A percentile compares a stretch with the other conserved stretches of the same genome.
These are phyloP conservation scores for Quercus lobata DNA, from an alignment of 331 rosid genomes.

Conservation along the genomic window DNA sequence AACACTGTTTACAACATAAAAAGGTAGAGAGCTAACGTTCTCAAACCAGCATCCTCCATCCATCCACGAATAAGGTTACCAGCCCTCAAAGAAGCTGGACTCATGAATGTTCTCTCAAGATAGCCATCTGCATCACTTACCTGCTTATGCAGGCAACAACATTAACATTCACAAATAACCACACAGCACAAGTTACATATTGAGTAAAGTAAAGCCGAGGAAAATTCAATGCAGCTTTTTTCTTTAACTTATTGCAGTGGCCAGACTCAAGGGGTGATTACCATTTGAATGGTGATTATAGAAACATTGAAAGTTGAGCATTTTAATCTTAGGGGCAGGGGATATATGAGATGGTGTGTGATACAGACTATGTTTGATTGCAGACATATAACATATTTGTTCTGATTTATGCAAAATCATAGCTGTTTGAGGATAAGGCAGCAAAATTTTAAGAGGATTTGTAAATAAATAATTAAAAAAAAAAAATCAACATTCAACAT, in stretches of 20 bases:
- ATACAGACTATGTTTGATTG: neutral
- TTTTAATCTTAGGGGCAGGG: neutral
- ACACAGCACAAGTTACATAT: neutral
- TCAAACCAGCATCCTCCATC: conserved; percentile 98
- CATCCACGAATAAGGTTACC: conserved; percentile 53
- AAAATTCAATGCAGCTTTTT: neutral
- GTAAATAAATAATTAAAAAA: neutral
- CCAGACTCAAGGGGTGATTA: neutral
- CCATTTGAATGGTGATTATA: neutral
- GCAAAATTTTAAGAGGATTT: too few species aligned
- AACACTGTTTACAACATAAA: conserved; percentile 11
- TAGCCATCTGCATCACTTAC: conserved; percentile 73
- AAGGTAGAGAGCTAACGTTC: conserved; percentile 67
- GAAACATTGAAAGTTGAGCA: neutral
- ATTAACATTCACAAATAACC: conserved; percentile 16
- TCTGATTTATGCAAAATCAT: too few species aligned
- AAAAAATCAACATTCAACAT: neutral
- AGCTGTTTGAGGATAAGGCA: too few species aligned
- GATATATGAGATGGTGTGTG: neutral
- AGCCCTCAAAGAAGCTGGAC: conserved; percentile 80
- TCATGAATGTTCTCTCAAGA: conserved; percentile 90
- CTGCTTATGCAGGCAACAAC: conserved; percentile 38
- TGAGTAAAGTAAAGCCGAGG: neutral
- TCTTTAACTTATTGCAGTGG: neutral
- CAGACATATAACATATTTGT: too few species aligned